Percentiles rank a stretch among this genome's conserved stretches.
These are phyloP conservation scores for Scleroderma citrinum DNA, from an alignment of 768 basidiomycete genomes.

Conservation along the genomic window DNA sequence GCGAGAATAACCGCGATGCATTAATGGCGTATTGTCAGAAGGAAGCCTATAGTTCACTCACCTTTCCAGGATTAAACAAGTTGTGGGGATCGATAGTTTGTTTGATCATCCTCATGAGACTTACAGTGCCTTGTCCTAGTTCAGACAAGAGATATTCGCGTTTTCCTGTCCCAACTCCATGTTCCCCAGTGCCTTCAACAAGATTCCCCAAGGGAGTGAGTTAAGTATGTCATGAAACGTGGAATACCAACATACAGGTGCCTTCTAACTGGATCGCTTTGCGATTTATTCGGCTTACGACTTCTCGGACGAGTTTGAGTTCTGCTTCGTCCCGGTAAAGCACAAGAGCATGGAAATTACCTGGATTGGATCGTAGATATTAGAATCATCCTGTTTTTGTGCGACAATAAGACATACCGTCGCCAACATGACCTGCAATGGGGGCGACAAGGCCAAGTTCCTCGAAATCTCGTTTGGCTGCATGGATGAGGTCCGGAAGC, in stretches of 20 bases:
- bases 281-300: slow-evolving; percentile 29
- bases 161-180: slow-evolving; percentile 44
- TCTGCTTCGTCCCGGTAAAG: slow-evolving; percentile 34
- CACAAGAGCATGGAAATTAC: slow-evolving; percentile 39
- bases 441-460: slow-evolving; percentile 36
- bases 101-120: slow-evolving; percentile 48
- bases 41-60: slow-evolving; percentile 3
- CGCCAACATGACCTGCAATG: slow-evolving; percentile 40
- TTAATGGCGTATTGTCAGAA: background rate
- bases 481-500: slow-evolving; percentile 31
- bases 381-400: background rate
- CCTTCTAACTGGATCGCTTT: slow-evolving; percentile 32
- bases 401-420: slow-evolving; percentile 21
- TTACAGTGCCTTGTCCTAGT: slow-evolving; percentile 44
- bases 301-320: slow-evolving; percentile 24
- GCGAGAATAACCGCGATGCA: background rate
- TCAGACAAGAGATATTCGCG: slow-evolving; percentile 42
- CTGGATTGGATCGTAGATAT: slow-evolving; percentile 16
- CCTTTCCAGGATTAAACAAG: slow-evolving; percentile 46
- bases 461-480: slow-evolving; percentile 43
- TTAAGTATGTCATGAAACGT: background rate
- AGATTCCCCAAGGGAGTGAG: background rate
- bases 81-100: slow-evolving; percentile 38
- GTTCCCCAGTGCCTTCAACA: slow-evolving; percentile 33
- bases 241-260: slow-evolving; percentile 19